Evolutionary conservation across 2,329 filamentous ascomycete species (phyloP).

Genomic region (Fusarium circinatum): DNA sequence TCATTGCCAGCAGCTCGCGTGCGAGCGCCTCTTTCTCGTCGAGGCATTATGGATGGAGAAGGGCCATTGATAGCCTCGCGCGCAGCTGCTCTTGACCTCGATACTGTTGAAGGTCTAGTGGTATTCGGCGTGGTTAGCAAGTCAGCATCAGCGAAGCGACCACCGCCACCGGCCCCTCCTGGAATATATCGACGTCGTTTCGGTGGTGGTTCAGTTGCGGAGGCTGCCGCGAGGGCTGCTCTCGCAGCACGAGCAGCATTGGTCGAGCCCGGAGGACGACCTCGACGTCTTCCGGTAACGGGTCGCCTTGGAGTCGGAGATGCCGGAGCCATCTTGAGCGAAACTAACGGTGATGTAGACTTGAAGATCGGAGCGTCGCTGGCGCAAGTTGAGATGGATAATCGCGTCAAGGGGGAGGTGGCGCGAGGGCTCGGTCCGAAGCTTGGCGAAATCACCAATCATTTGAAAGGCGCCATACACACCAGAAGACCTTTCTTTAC

Average conservation of each 20-base stretch:
- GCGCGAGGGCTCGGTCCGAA: constrained; percentile 48
- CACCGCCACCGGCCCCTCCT: constrained; percentile 86
- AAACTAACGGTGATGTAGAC: constrained; percentile 24
- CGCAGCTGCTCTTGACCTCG: constrained; percentile 62
- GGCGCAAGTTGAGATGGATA: constrained; percentile 35
- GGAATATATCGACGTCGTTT: constrained; percentile 85
- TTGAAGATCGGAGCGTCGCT: constrained; percentile 18
- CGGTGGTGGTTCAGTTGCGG: constrained; percentile 68
- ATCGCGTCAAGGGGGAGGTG: constrained; percentile 44
- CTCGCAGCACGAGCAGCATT: constrained; percentile 55
- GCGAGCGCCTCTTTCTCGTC: constrained; percentile 67
- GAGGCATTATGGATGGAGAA: constrained; percentile 58
- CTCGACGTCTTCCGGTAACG: constrained; percentile 57
- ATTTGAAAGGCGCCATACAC: constrained; percentile 41
- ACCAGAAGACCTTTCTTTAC: constrained; percentile 8
- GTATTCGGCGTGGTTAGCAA: constrained; percentile 66
- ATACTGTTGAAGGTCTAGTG: constrained; percentile 53
- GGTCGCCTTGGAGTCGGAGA: constrained; percentile 55
- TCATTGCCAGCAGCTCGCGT: constrained; percentile 63
- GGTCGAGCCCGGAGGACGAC: constrained; percentile 57
- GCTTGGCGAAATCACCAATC: constrained; percentile 42
- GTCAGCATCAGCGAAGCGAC: constrained; percentile 82
- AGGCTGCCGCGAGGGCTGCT: constrained; percentile 47
- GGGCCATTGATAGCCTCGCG: constrained; percentile 55
- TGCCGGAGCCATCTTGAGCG: constrained; percentile 47